Base-by-base conservation (phyloP, 2,329 filamentous ascomycete genomes). In the Botrytis tulipae region DNA sequence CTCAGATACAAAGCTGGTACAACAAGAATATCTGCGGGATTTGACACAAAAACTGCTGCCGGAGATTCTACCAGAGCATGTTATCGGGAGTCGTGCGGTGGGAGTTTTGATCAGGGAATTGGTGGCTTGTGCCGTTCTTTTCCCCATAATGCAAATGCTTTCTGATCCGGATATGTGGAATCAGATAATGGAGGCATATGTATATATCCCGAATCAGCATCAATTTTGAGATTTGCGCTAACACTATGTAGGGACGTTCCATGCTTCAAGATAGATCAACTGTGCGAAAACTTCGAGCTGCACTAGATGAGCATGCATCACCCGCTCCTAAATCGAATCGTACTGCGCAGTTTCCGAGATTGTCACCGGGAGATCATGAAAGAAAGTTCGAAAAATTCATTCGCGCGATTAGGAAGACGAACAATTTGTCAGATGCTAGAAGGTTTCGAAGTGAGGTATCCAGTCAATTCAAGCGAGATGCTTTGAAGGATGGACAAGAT, bases 121-220 rank as follows among this genome's bases (percentile, higher is more conserved):
- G 75, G 89, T 98, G n/a, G 87, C 94, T 35, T 98, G 96, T 82
- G 93, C 94, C n/a, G 91, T 99, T 57, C 85, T 99, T 54, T 91
- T 90, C 60, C 96, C 96, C 0, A 84, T 97, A 35, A 87, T 98
- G 80, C 90, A 92, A 78, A 85, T 94, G 75, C 85, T 99, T 29
- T 89, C 93, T 8, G 95, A 99, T 78, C 95, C 97, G 1, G 97
- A 99, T 83, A 97, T 92, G 14, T 99, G 95, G 95, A 98, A 99
- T 79, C 95, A 98, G 82, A 83, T 97, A 74, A 94, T 98, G 87
- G 95, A 98, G 82, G 95, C 91, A 73, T 94, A 92, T 82, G 91
- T 83, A 77, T 80, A 82, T 75, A 32, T n/a, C 20, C 65, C 60
- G 20, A 4, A 66, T 62, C 60, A 67, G 18, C 29, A 48, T 25